A percentile compares a stretch with the other conserved stretches of the same genome.
phyloP scores from a whole-genome alignment of 495 filamentous ascomycete species.

The Peziza echinospora region DNA sequence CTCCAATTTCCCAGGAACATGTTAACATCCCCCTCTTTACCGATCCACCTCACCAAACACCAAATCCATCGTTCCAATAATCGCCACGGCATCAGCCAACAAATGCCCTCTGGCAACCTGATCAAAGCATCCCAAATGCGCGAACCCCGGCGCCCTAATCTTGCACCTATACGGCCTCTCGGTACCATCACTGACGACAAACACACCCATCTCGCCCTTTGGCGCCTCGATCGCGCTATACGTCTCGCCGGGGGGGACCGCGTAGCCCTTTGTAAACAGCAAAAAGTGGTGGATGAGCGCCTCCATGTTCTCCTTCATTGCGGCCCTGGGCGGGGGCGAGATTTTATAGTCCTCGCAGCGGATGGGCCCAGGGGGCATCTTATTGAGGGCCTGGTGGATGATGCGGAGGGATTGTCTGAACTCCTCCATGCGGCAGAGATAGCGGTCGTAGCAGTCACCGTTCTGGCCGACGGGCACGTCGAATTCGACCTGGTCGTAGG shows the following conservation, averaged over 20 bases:
- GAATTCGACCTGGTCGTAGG: conserved; percentile 93
- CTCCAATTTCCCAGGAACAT: too few species aligned
- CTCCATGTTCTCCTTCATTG: conserved; percentile 99
- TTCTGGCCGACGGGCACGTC: conserved; percentile 92
- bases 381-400: conserved; percentile 95
- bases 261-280: conserved; percentile 93
- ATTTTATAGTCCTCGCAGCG: conserved; percentile 98
- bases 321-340: conserved; percentile 80
- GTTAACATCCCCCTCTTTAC: too few species aligned
- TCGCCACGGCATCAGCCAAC: conserved; percentile 87
- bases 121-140: conserved; percentile 85
- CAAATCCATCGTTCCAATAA: conserved; percentile 89
- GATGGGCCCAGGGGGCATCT: conserved; percentile 90
- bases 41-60: conserved; percentile 52
- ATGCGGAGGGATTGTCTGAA: conserved; percentile 95
- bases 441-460: conserved; percentile 97
- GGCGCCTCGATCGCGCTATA: conserved; percentile 95
- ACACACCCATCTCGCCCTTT: conserved; percentile 99
- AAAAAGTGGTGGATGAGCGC: conserved; percentile 98
- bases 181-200: conserved; percentile 84
- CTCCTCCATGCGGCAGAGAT: conserved; percentile 98
- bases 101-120: conserved; percentile 80
- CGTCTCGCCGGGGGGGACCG: conserved; percentile 94
- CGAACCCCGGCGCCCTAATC: conserved; percentile 91
- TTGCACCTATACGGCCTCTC: conserved; percentile 96